A percentile compares a stretch with the other conserved stretches of the same genome.
phyloP scores from a whole-genome alignment of 306 rosid species.

The Quercus rubra region DNA sequence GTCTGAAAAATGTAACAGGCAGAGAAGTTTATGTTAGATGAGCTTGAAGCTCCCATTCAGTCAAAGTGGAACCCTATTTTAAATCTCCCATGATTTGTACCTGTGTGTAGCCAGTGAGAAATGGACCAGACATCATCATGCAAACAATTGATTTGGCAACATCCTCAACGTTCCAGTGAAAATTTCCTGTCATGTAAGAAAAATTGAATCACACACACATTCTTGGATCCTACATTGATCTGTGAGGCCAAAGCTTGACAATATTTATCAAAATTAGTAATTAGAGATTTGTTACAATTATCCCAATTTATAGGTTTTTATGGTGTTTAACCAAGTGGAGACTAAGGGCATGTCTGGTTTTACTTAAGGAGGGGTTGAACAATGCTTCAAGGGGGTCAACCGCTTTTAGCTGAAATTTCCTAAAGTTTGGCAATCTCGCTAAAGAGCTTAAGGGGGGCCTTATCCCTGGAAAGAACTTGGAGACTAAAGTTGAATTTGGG shows the following conservation, averaged over 20 bases:
- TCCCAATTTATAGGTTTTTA: neutral
- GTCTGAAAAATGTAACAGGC: constrained; percentile 46
- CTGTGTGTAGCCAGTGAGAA: constrained; percentile 93
- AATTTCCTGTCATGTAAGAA: constrained; percentile 58
- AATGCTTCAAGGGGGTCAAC: no score
- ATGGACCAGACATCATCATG: constrained; percentile 98
- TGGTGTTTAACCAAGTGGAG: neutral
- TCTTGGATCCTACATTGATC: neutral
- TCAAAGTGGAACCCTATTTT: neutral
- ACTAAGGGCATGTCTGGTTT: neutral
- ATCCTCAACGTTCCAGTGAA: constrained; percentile 88
- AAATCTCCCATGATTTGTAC: constrained; percentile 25
- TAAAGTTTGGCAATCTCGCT: no score
- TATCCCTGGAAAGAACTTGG: no score
- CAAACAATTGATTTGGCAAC: constrained; percentile 80
- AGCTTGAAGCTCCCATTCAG: constrained; percentile 17
- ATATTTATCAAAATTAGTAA: neutral
- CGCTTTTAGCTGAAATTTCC: no score
- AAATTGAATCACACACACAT: neutral
- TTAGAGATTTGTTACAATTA: neutral
- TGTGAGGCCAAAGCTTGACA: neutral
- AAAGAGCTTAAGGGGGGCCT: no score
- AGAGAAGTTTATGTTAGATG: constrained; percentile 9
- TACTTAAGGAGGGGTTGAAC: no score
- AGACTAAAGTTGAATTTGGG: no score